Evolutionary conservation across 1,139 yeast species (phyloP), one percentile per base, ranked within the genome.

Genomic region (Scheffersomyces lignicola): DNA sequence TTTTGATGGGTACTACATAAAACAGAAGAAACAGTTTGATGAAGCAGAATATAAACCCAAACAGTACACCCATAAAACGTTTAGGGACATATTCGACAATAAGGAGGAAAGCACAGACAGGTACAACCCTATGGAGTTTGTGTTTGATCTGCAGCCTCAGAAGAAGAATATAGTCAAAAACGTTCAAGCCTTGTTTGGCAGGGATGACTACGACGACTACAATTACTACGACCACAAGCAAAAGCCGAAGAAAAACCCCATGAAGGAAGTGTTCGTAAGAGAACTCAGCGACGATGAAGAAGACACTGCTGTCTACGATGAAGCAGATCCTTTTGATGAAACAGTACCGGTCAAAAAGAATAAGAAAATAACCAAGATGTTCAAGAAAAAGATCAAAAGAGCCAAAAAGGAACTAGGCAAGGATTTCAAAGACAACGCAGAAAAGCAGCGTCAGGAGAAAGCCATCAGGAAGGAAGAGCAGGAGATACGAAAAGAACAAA

Each of bases 81-180:
- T 69, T 41, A 45, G 54, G 23, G 71, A 68, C 6, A 72, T 69
- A 5, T 69, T 69, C 40, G 46, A 51, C 12, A 66, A 69, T 36
- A 45, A 51, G 12, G 58, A 59, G 7, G 69, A 65, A 29, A 50
- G 47, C 16, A 44, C 51, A 20, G 60, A 56, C 24, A 57, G 55
- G 33, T 64, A 63, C 38, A 68, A 66, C 39, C 76, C 76, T 4
- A 65, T 66, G 51, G 73, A 68, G 40, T 45, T 52, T 26, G 75
- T 70, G 5, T 70, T 70, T 45, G 63, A 63, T 25, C 58, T 51
- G 23, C 52, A 56, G 2, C 56, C 42, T 7, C 43, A 44, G 25
- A 46, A 46, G 15, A 47, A 43, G 15, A 56, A 57, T 26, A 41
- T 65, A 18, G 52, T 65, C 29, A 56, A 54, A 38, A 51, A 50